phyloP scores from a whole-genome alignment of 2,329 filamentous ascomycete species.

The Fulvia fulva region DNA sequence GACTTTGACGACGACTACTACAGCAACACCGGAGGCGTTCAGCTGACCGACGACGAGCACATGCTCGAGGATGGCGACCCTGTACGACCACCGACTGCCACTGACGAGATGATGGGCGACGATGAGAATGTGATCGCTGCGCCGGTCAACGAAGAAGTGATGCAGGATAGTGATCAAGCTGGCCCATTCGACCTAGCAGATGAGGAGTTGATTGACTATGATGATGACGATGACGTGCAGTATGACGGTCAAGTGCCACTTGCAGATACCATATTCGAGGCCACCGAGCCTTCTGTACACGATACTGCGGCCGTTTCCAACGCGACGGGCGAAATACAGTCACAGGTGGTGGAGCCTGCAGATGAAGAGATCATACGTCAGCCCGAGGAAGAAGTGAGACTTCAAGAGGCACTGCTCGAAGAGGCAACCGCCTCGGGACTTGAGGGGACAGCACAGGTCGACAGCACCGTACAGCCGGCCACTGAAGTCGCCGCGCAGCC shows the following conservation, averaged over 20 bases:
- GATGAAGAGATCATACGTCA: constrained; percentile 20
- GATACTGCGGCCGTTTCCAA: constrained; percentile 6
- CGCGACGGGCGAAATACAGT: neutral
- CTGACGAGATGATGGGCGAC: constrained; percentile 34
- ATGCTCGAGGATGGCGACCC: constrained; percentile 53
- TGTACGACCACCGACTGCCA: constrained; percentile 37
- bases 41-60: constrained; percentile 48
- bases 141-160: constrained; percentile 27
- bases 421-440: neutral
- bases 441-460: neutral
- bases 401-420: neutral
- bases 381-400: constrained; percentile 9
- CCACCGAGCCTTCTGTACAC: neutral
- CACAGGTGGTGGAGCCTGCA: constrained; percentile 8
- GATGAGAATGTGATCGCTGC: constrained; percentile 26
- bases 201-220: constrained; percentile 38
- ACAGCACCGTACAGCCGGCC: neutral
- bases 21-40: constrained; percentile 34
- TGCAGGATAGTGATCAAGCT: constrained; percentile 24
- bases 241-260: constrained; percentile 2
- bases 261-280: constrained; percentile 1
- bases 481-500: neutral
- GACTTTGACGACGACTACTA: constrained; percentile 55
- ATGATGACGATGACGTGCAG: constrained; percentile 29
- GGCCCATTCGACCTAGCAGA: constrained; percentile 19